Evolutionary conservation across 208 protist genomes (phyloP).

Genomic region (Acanthamoeba rhysodes): DNA sequence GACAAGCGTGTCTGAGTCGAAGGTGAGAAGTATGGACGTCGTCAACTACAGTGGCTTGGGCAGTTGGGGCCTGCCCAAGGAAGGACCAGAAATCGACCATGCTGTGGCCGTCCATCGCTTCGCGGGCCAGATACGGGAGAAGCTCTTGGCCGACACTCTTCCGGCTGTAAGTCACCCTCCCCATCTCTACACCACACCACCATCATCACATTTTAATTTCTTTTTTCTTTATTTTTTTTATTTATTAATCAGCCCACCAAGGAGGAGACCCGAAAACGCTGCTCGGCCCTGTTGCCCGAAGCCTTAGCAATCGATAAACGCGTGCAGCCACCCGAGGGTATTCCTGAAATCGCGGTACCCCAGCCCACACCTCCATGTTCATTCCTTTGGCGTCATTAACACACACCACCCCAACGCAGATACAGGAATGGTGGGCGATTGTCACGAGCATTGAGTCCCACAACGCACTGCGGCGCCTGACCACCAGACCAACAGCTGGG

Average conservation of each 20-base stretch:
- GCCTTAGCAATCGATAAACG: background rate
- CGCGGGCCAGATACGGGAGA: background rate
- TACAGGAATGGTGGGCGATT: background rate
- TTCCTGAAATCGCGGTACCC: background rate
- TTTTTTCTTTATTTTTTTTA: too few relatives aligned
- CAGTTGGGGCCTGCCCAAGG: background rate
- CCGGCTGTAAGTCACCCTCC: background rate
- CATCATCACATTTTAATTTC: too few relatives aligned
- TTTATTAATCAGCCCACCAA: background rate
- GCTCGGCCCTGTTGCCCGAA: background rate
- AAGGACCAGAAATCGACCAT: background rate
- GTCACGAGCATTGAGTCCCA: background rate
- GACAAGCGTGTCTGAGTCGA: background rate
- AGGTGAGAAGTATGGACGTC: background rate
- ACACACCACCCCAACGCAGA: background rate
- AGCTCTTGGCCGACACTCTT: background rate
- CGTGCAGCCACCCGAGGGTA: background rate
- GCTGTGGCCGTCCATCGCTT: background rate
- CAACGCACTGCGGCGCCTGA: background rate
- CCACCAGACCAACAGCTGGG: background rate
- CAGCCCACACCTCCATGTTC: too few relatives aligned
- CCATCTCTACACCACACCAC: too few relatives aligned
- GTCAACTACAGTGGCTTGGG: background rate
- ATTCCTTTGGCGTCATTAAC: too few relatives aligned
- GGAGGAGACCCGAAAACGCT: background rate